Conservation (phyloP, 2,329 filamentous ascomycete genomes). For the Sclerotinia sclerotiorum region DNA sequence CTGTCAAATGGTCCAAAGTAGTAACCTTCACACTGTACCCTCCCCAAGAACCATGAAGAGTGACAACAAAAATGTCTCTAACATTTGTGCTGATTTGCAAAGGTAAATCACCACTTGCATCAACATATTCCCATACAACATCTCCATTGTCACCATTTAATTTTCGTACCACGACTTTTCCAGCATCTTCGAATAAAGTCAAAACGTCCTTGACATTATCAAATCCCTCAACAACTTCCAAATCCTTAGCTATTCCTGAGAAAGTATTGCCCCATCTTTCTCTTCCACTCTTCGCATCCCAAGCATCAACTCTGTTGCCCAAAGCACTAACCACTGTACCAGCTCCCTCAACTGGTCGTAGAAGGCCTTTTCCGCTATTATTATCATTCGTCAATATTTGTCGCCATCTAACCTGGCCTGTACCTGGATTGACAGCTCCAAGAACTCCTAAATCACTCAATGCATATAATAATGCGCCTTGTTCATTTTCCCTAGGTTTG, state of each 20-base stretch:
- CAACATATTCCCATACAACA: slow-evolving; percentile 75
- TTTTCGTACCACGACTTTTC: slow-evolving; percentile 62
- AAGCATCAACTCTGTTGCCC: slow-evolving; percentile 70
- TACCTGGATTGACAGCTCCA: slow-evolving; percentile 85
- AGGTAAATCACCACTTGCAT: slow-evolving; percentile 66
- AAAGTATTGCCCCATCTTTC: slow-evolving; percentile 72
- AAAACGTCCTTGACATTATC: slow-evolving; percentile 67
- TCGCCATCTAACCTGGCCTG: slow-evolving; percentile 82
- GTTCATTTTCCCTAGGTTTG: slow-evolving; percentile 75
- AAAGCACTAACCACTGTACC: slow-evolving; percentile 73
- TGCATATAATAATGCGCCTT: slow-evolving; percentile 87
- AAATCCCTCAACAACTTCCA: slow-evolving; percentile 70
- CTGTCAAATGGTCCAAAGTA: slow-evolving; percentile 69
- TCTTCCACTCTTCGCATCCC: slow-evolving; percentile 80
- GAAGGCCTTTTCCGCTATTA: slow-evolving; percentile 42
- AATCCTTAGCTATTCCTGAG: slow-evolving; percentile 58
- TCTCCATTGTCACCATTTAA: slow-evolving; percentile 71
- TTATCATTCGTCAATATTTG: slow-evolving; percentile 63
- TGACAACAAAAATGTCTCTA: slow-evolving; percentile 72
- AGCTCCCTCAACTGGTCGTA: slow-evolving; percentile 77
- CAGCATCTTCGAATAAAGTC: slow-evolving; percentile 60
- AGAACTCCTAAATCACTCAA: slow-evolving; percentile 81
- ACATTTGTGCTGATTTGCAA: slow-evolving; percentile 72
- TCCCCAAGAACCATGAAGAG: slow-evolving; percentile 66
- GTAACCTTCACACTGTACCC: slow-evolving; percentile 77